Base-by-base conservation (phyloP, 2,329 filamentous ascomycete species). In the Diaporthe helianthi region DNA sequence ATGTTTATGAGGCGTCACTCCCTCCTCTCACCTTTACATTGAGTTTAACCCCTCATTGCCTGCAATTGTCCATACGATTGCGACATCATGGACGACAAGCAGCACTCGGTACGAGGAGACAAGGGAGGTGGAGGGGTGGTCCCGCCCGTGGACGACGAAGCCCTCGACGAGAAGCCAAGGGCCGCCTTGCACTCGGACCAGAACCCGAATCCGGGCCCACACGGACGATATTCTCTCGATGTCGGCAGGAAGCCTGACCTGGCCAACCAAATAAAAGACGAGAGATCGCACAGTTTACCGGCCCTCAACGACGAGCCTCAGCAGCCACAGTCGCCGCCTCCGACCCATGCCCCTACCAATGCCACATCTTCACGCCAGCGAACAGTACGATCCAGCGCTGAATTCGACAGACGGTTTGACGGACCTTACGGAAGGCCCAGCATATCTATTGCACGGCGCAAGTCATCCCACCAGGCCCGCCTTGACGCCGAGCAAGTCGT, bases 371-470 rank as follows among this genome's bases (percentile, higher is more conserved):
- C 58, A 41, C 41, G 67, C 26, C 63, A 69, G 41, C 54, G 63
- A n/a, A 46, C 67, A 4, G 71, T 73, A 13, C 71, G 73, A 13
- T 68, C 72, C 15, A 75, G 74, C 58, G 69, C 69, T 46, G 73
- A 76, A 24, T 76, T 76, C 55, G 72, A 76, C 70, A 66, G 74
- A 17, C 68, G 74, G 3, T 76, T 71, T 65, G 74, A 76, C 63
- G 74, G 74, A 4, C 74, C 74, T 8, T 76, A 74, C 36, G 74
- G 71, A 19, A 71, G 74, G 10, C 73, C 74, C 26, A 76, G 74
- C 61, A 46, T 76, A 52, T 69, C 64, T 69, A 74, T 74, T 69
- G 54, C 70, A 4, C 67, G 73, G 72, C 74, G 70, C n/a, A 55
- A 41, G 17, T 71, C 70, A 15, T 65, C 64, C 17, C 69, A 71